A percentile compares a stretch with the other conserved stretches of the same genome.
These are phyloP conservation scores for Begonia fuchsioides DNA, from an alignment of 306 rosid genomes.

Conservation along the genomic window DNA sequence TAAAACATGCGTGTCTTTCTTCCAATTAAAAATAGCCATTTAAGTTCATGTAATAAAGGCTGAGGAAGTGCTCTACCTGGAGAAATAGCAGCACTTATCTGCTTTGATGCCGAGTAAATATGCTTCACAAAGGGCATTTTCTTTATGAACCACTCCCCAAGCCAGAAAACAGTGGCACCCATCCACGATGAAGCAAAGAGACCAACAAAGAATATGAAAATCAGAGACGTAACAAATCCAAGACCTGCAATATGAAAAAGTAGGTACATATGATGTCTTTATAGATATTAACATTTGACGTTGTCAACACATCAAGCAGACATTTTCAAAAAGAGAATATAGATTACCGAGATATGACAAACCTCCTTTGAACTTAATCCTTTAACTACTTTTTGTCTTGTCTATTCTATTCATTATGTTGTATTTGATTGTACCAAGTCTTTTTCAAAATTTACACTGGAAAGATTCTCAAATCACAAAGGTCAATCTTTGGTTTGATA, in stretches of 20 bases:
- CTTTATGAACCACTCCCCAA: slow-evolving; percentile 41
- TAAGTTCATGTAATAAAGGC: not conserved
- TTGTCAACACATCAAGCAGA: slow-evolving; percentile 2
- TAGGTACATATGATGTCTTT: not conserved
- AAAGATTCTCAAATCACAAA: too few relatives aligned
- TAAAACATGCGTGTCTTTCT: not conserved
- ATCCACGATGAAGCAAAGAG: slow-evolving; percentile 45
- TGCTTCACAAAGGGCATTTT: slow-evolving; percentile 44
- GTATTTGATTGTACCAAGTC: too few relatives aligned
- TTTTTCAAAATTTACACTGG: too few relatives aligned
- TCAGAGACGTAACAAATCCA: slow-evolving; percentile 32
- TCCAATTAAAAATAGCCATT: not conserved
- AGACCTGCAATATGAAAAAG: slow-evolving; percentile 26
- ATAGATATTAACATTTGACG: not conserved
- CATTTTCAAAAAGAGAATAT: not conserved
- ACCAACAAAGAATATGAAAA: slow-evolving; percentile 25
- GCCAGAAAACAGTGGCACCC: slow-evolving; percentile 40
- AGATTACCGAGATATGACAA: not conserved
- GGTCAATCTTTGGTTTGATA: too few relatives aligned
- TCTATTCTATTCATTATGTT: too few relatives aligned
- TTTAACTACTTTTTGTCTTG: too few relatives aligned
- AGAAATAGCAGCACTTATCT: slow-evolving; percentile 41
- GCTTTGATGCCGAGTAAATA: slow-evolving; percentile 41
- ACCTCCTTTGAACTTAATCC: too few relatives aligned
- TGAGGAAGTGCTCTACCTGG: slow-evolving; percentile 18